phyloP scores from a whole-genome alignment of 495 filamentous ascomycete genomes.

The Jackrogersella minutella region DNA sequence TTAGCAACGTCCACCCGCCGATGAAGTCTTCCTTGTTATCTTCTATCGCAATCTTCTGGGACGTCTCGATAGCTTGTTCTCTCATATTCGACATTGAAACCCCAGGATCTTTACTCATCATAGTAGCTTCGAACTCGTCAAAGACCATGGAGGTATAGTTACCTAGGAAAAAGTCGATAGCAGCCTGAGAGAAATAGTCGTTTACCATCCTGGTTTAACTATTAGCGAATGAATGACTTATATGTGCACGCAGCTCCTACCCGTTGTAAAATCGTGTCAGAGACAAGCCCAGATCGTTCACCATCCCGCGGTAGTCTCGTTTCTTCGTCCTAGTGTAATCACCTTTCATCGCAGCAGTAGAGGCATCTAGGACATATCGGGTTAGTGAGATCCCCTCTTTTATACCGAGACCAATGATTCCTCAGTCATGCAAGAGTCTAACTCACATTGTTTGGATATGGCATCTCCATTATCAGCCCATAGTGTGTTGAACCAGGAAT shows the following conservation, averaged over 20 bases:
- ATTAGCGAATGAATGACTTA: conserved; percentile 20
- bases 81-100: conserved; percentile 83
- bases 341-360: conserved; percentile 91
- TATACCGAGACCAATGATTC: not conserved
- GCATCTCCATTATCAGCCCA: conserved; percentile 95
- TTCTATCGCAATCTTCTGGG: conserved; percentile 81
- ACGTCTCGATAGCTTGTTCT: conserved; percentile 87
- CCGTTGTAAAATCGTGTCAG: conserved; percentile 74
- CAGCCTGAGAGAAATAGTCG: conserved; percentile 93
- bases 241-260: conserved; percentile 41
- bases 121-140: conserved; percentile 86
- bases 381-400: conserved; percentile 51
- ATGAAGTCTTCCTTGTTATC: conserved; percentile 83
- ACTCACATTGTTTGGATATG: conserved; percentile 68
- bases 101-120: conserved; percentile 87
- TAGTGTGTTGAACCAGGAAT: conserved; percentile 89
- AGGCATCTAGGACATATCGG: conserved; percentile 63
- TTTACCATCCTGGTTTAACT: conserved; percentile 84
- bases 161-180: conserved; percentile 93
- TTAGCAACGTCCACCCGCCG: conserved; percentile 81
- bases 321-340: conserved; percentile 93
- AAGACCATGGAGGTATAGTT: conserved; percentile 85
- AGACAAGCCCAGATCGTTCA: conserved; percentile 92
- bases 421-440: not conserved
- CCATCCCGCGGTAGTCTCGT: conserved; percentile 86